Evolutionary conservation across 768 basidiomycete genomes (phyloP), one percentile per base, ranked within the genome.

Genomic region (Kwoniella mangroviensis): DNA sequence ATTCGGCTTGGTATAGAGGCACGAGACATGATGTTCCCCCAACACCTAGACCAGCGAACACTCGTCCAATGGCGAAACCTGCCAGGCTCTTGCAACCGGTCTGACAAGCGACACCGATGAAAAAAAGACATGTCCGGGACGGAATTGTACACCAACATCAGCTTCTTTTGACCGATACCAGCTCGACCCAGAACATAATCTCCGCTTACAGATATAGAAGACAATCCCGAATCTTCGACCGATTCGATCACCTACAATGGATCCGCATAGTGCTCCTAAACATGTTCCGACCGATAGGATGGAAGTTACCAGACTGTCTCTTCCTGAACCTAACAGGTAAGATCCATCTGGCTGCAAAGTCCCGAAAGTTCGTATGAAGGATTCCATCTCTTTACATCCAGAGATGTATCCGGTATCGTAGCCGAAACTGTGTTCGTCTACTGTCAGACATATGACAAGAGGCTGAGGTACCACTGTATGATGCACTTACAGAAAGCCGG

Each of bases 51-150:
- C 62, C 62, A 52, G 62, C 62, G 17, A 63, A 21, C 2, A 53
- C 42, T 22, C 62, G 62, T 19, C 62, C 62, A 63, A 41, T 41
- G n/a, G 40, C 62, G 21, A 63, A 49, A 40, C n/a, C 42, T 21
- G 21, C 62, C 40, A 68, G 34, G 53, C 59, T 24, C 21, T 58
- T 54, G 53, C 69, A 68, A 24, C 60, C 73, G 28, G 67, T 68
- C 57, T 78, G 77, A 15, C 74, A 59, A 45, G 67, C 73, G 45
- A 73, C 71, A 28, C 76, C 78, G 61, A 79, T 21, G 53, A 22
- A 63, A 64, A 77, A 79, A 43, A 79, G 40, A 19, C 59, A 4
- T 45, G 63, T 28, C 63, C 40, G 13, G 17, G 10, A 19, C 43
- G 43, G 17, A 45, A 45, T 12, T 19, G 43, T 45, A 45, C 12